phyloP scores from a whole-genome alignment of 768 basidiomycete genomes.

The Pulveroboletus sp. region DNA sequence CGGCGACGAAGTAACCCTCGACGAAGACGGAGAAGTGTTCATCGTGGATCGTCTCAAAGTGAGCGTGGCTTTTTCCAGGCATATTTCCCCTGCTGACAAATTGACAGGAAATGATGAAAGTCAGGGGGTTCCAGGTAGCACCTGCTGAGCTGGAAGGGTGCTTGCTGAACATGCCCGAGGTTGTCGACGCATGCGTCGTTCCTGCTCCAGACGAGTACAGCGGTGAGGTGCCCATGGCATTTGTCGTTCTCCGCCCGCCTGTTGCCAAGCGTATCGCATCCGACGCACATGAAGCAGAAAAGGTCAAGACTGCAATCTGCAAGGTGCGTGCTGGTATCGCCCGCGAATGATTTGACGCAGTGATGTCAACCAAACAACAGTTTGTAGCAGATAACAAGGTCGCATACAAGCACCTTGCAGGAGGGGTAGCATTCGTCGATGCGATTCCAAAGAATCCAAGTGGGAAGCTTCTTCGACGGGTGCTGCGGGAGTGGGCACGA shows the following conservation, averaged over 20 bases:
- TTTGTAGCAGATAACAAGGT: constrained; percentile 55
- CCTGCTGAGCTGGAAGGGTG: constrained; percentile 73
- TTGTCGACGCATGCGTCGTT: constrained; percentile 62
- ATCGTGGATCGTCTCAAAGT: constrained; percentile 67
- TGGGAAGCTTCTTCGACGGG: constrained; percentile 53
- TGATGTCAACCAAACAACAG: constrained; percentile 26
- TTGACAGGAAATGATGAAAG: constrained; percentile 62
- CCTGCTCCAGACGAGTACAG: constrained; percentile 66
- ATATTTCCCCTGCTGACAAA: constrained; percentile 5
- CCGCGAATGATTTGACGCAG: constrained; percentile 2
- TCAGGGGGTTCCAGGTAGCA: constrained; percentile 70
- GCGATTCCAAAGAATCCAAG: constrained; percentile 62
- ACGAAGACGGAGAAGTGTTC: constrained; percentile 53
- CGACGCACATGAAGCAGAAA: constrained; percentile 27
- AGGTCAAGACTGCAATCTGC: constrained; percentile 44
- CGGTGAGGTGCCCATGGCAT: constrained; percentile 72
- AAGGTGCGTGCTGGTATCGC: constrained; percentile 37
- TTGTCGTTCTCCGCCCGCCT: constrained; percentile 50
- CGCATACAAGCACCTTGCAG: constrained; percentile 56
- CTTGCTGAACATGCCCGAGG: constrained; percentile 56
- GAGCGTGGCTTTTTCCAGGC: background rate
- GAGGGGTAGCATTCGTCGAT: constrained; percentile 55
- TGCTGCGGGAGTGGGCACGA: constrained; percentile 51
- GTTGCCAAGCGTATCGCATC: constrained; percentile 35
- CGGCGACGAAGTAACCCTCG: constrained; percentile 61